Evolutionary conservation across 225 moss, liverwort and hornwort genomes (phyloP), one percentile per base, ranked within the genome.

Genomic region (Bryoerythrophyllum caledonicum): DNA sequence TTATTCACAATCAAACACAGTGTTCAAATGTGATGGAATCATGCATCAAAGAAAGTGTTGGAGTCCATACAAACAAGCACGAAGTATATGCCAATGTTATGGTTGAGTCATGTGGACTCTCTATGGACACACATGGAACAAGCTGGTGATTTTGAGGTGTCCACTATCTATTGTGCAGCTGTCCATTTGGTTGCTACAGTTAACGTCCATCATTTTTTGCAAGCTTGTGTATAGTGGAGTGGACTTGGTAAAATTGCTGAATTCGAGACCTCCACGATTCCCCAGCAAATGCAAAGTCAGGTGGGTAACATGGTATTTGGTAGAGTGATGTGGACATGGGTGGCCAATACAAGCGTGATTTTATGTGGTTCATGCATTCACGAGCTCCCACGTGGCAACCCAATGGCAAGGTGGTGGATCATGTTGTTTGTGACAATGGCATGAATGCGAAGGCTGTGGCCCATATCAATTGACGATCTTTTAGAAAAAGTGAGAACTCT

Each of bases 361-460:
- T 9, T 0, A 19, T 8, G 12, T 8, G 49, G 19, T 52, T 64
- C 0, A 16, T 12, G 8, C 65, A 35, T 65, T 51, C 38, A 63
- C 12, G 1, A 1, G 0, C 17, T 0, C 44, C 46, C 74, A 74
- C 16, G 70, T 82, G 70, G 74, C 78, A 26, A 57, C 26, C 20
- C 0, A 14, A 17, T 21, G 2, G 64, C 5, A 2, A 6, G 5
- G 25, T n/a, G 12, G 56, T n/a, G 3, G 3, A 35, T 35, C 7
- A 26, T 38, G 26, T 74, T 64, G 63, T 38, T 25, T 40, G 67
- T 3, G 17, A 44, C 66, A 67, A 61, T 53, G 67, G 37, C 49
- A 59, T 58, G 58, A 65, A 43, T 32, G 25, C 3, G 8, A 52
- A 73, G 38, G 28, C 53, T 61, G 73, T 13, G 1, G 21, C 28